Evolutionary conservation across 805 yeast species (phyloP), one percentile per base, ranked within the genome.

Genomic region (Zygosaccharomyces lentus): DNA sequence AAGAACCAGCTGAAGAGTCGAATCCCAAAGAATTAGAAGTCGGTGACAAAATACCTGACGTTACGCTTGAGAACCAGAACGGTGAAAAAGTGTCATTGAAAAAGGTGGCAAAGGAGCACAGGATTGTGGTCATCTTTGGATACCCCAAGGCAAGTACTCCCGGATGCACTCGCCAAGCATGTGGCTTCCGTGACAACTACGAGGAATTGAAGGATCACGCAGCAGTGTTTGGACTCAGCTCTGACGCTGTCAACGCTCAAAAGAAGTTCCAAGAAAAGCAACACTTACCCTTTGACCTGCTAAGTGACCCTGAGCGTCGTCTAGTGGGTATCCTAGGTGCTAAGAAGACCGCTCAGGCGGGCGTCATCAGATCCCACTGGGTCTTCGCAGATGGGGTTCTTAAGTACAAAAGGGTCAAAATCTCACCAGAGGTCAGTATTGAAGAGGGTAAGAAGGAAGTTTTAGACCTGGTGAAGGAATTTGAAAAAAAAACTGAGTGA

Each of bases 131-230:
- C 16, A 69, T 80, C 21, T 80, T 82, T 66, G 85, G 96, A 15
- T 91, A 90, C 62, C 98, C 98, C 44, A 83, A 76, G 60, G 98
- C 98, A 0, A 80, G 84, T 21, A 91, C 98, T 0, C 96, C 96
- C 1, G 99, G 99, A 2, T 93, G 99, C 67, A 91, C 99, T 1
- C 78, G 88, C 56, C 99, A 91, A 68, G 97, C 90, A 2, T 77
- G 85, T 62, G 96, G 96, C 0, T 93, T 84, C 64, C 81, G 93
- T 56, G 82, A 78, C 53, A 78, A 78, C 55, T 82, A 69, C 62
- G 71, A 74, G 2, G 65, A 58, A 7, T 52, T 64, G 37, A 60
- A 64, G 38, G 43, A 59, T 32, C 64, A 71, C 37, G 68, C 76
- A 31, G 76, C 75, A 19, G 82, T 91, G 1, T 81, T 76, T 56